Conservation (phyloP, 2,329 filamentous ascomycete species). For the Cordyceps pruinosa region DNA sequence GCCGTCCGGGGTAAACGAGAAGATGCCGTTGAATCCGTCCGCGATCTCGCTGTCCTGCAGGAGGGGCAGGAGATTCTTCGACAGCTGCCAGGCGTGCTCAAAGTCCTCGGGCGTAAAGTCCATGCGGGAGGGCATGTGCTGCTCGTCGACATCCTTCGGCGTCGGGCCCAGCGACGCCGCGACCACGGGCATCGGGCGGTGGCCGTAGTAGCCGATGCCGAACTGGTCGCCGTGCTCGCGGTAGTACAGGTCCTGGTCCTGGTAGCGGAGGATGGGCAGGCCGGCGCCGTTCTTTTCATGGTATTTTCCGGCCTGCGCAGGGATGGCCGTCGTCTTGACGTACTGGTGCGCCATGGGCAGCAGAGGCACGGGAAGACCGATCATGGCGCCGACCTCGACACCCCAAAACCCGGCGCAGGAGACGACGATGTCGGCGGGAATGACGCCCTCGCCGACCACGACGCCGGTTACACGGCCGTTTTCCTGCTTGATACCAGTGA, state of each 20-base stretch:
- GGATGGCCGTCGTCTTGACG: constrained; percentile 51
- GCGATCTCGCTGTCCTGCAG: constrained; percentile 44
- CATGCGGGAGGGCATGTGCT: constrained; percentile 57
- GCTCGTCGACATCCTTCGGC: constrained; percentile 45
- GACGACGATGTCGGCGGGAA: constrained; percentile 53
- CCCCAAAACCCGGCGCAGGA: constrained; percentile 62
- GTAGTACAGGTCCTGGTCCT: constrained; percentile 59
- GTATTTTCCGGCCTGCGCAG: constrained; percentile 31
- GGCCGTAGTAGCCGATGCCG: constrained; percentile 59
- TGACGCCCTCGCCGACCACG: constrained; percentile 37
- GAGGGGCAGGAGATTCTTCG: constrained; percentile 46
- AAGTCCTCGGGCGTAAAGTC: constrained; percentile 55
- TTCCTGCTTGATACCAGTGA: constrained; percentile 48
- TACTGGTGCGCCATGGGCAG: constrained; percentile 58
- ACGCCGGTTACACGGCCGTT: constrained; percentile 50
- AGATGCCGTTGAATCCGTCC: constrained; percentile 59
- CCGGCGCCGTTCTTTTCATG: constrained; percentile 39
- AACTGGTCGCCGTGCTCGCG: constrained; percentile 56
- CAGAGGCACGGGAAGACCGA: constrained; percentile 49
- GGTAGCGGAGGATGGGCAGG: constrained; percentile 54
- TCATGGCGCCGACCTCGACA: constrained; percentile 57
- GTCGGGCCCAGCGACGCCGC: constrained; percentile 48
- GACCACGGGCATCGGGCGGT: constrained; percentile 53
- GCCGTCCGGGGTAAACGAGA: constrained; percentile 60
- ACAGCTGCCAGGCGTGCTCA: constrained; percentile 51